Evolutionary conservation across 257 asterid species (phyloP), one percentile per base, ranked within the genome.

Genomic region (Fraxinus excelsior): DNA sequence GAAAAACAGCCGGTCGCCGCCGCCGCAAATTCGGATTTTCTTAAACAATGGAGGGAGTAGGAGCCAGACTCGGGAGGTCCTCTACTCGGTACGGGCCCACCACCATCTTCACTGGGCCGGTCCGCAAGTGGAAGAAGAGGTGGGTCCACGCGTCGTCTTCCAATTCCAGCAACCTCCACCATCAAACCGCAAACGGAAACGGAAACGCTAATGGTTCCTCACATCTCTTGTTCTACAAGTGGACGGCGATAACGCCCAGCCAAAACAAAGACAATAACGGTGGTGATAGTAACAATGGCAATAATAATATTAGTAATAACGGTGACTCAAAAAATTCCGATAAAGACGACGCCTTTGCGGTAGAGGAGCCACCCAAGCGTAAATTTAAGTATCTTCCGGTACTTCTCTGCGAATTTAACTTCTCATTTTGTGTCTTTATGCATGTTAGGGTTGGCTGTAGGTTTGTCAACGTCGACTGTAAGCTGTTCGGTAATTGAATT

Each of bases 341-440:
- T 31, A 81, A 82, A 69, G 89, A 86, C 46, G 93, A 83, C 53
- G 83, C 12, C 73, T 80, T 44, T 16, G 85, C 81, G 5, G 82
- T 26, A 6, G 97, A 94, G 81, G 94, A 90, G 85, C 87, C 88
- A n/a, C 97, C 88, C 7, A 90, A 79, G 83, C 93, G 84, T 21
- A 89, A 87, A 85, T 88, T 94, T 79, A 94, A 91, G 88, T 92
- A 90, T 82, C 91, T 94, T 79, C 99, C 99, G 97, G 99, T 94
- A 89, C 34, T 85, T 62, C 44, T 51, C 76, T 65, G 42, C 42
- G 73, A 70, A 62, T 68, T 76, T 81, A 31, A 60, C 66, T 71
- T 71, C 74, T 60, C 69, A 73, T 12, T 37, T 62, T 80, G 31
- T 56, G 9, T 56, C 6, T 67, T 26, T 77, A 3, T 35, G 35